Evolutionary conservation across 1,284 basidiomycete genomes (phyloP), one percentile per base, ranked within the genome.

Genomic region (Cutaneotrichosporon sp.): DNA sequence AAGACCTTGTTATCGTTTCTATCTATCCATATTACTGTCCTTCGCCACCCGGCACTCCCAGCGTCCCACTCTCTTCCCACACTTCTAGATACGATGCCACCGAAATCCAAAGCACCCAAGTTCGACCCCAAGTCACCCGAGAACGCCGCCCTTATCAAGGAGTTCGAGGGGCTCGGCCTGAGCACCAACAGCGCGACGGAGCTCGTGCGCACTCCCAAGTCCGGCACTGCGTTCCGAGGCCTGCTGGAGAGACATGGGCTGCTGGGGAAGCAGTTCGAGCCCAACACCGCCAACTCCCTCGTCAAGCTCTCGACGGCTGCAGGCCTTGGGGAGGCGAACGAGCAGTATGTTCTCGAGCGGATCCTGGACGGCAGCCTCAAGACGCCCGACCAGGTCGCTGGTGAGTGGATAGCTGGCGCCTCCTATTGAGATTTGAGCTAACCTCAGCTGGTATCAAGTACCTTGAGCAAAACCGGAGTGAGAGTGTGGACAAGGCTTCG

Each of bases 371-470:
- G 82, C 20, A 82, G 82, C 61, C 72, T 98, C 55, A 88, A 86
- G 76, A 83, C 82, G 34, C 81, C 84, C 6, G 94, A 97, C 68
- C 93, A 97, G 77, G 83, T 96, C 32, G 80, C 82, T 51, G 91
- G 90, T 90, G 64, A 61, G 83, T 74, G 24, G 7, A 9, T n/a
- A n/a, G n/a, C n/a, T n/a, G n/a, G n/a, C n/a, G n/a, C n/a, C n/a
- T n/a, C n/a, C n/a, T n/a, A n/a, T n/a, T n/a, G n/a, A 38, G 33
- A 31, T 5, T 29, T 60, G 31, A 49, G 19, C 16, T 16, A 17
- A 14, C 17, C 27, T 5, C 54, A 91, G 91, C 85, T 65, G 88
- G 90, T 24, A 78, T 84, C 33, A 91, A 87, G 71, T 94, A 86
- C 70, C 67, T 88, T 24, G 85, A 87, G 62, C 66, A 79, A 0